Base-by-base conservation (phyloP, 2,329 filamentous ascomycete species). In the Cercospora sp. region DNA sequence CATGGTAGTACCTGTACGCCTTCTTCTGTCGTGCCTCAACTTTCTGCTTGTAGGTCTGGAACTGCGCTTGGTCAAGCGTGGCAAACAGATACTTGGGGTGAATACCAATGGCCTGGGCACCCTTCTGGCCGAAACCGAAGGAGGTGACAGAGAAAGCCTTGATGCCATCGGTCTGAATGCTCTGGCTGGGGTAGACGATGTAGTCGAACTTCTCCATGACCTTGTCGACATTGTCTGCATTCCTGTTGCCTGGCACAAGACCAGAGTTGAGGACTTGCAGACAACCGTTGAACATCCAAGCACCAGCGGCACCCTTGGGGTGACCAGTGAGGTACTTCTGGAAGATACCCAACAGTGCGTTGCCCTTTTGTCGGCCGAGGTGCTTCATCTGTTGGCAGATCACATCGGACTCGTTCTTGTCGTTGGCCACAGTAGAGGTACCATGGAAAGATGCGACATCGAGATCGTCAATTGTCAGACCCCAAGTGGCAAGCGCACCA, bases 261-360 rank as follows among this genome's bases (percentile, higher is more conserved):
- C 95, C 95, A 62, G 87, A 90, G 85, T 98, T 97, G 76, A 99
- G 88, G 57, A 97, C 93, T 81, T 99, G 95, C 80, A 99, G 85
- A 80, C 92, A 95, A 73, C 95, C 95, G 85, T 99, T 99, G 87
- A 99, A 90, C 95, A 99, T 99, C 94, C 95, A 99, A 60, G 94
- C 95, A 85, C 95, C 95, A 69, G 95, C 95, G 77, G 95, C 94
- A 90, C 95, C 95, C 89, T 99, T 99, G 77, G 95, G 95, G 80
- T 99, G 95, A 81, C 95, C 95, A 65, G 96, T 99, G 70, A 99
- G 89, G 81, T 96, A 98, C 83, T 99, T 99, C 84, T 99, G 95
- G 91, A 98, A 99, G 80, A 99, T 94, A 85, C 94, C 95, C 72
- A 98, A 83, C 13, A 99, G 86, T 34, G 95, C 94, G 78, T 99